A percentile compares a stretch with the other conserved stretches of the same genome.
Evolutionary conservation across 1,284 basidiomycete genomes (phyloP).

Genomic region (Leccinum pallidistipes): DNA sequence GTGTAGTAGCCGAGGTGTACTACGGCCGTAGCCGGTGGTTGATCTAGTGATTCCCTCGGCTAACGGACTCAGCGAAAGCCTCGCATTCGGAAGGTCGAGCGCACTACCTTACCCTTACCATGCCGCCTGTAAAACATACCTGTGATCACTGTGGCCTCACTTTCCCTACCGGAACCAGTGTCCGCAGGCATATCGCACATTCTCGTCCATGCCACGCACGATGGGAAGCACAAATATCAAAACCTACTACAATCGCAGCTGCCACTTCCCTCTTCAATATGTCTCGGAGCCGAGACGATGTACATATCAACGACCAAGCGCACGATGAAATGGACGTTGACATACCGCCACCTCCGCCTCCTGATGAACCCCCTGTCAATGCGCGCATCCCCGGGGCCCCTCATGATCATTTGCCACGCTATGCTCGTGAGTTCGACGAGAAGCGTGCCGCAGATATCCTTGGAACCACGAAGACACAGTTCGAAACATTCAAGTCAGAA

Average conservation of each 20-base stretch:
- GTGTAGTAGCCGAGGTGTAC: no score
- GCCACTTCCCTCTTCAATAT: neutral
- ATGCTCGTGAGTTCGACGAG: neutral
- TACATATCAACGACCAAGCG: neutral
- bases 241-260: neutral
- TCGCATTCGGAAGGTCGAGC: no score
- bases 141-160: no score
- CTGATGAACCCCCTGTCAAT: neutral
- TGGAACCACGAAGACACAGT: neutral
- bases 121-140: no score
- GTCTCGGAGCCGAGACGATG: neutral
- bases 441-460: neutral
- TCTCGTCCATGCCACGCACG: no score
- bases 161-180: neutral
- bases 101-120: no score
- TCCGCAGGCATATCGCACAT: constrained; percentile 2
- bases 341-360: neutral
- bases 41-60: no score
- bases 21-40: no score
- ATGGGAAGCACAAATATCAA: neutral
- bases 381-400: neutral
- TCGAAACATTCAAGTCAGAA: neutral
- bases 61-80: no score
- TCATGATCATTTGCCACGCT: neutral
- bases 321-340: neutral